Evolutionary conservation across 2,329 filamentous ascomycete species (phyloP).

Genomic region (Blumeria graminis): DNA sequence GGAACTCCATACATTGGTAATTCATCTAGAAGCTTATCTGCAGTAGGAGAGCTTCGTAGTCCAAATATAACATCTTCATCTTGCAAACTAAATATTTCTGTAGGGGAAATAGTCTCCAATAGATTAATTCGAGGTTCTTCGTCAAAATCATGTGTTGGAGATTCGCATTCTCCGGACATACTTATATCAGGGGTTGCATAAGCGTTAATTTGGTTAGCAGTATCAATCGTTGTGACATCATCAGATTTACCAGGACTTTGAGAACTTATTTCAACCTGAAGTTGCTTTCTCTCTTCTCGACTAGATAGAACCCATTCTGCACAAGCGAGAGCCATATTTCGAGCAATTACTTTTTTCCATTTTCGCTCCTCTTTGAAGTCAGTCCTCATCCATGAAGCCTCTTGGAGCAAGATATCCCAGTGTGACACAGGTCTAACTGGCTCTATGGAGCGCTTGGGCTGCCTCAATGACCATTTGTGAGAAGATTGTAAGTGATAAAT

Average conservation of each 20-base stretch:
- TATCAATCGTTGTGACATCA: slow-evolving; percentile 15
- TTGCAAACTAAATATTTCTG: slow-evolving; percentile 61
- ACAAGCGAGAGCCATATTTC: slow-evolving; percentile 59
- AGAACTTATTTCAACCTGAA: slow-evolving; percentile 43
- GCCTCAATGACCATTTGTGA: slow-evolving; percentile 79
- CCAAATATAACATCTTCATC: slow-evolving; percentile 64
- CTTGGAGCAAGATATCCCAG: slow-evolving; percentile 65
- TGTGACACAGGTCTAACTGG: slow-evolving; percentile 55
- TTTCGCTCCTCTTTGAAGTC: slow-evolving; percentile 88
- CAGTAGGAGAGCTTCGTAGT: slow-evolving; percentile 46
- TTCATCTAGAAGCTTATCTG: slow-evolving; percentile 56
- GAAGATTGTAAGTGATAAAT: slow-evolving; percentile 81
- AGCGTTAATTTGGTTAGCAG: slow-evolving; percentile 8
- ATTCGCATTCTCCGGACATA: slow-evolving; percentile 36
- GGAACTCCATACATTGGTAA: slow-evolving; percentile 55
- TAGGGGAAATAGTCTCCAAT: slow-evolving; percentile 33
- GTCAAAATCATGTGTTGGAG: slow-evolving; percentile 21
- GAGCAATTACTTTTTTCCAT: slow-evolving; percentile 69
- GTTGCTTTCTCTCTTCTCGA: slow-evolving; percentile 32
- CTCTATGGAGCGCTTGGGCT: slow-evolving; percentile 65
- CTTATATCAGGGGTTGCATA: slow-evolving; percentile 45
- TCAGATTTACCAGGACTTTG: slow-evolving; percentile 14
- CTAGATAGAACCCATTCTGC: slow-evolving; percentile 53
- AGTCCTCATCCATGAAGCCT: slow-evolving; percentile 96
- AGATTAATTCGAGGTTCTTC: slow-evolving; percentile 14